These are phyloP conservation scores for Boechera divaricarpa DNA, from an alignment of 345 rosid genomes.

Conservation along the genomic window DNA sequence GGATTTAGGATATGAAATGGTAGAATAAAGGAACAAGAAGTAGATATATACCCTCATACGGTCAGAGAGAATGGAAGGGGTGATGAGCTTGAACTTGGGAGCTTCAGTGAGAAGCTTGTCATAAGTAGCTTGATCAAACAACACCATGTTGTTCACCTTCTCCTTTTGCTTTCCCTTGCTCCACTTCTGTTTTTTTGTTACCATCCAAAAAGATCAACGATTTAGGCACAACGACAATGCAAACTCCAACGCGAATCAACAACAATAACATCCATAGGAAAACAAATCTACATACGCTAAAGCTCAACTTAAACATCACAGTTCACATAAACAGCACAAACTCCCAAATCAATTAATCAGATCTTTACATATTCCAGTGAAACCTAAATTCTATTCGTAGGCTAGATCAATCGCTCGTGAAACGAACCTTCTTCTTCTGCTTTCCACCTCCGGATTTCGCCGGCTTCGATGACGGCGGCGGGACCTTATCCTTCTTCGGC, in stretches of 20 bases:
- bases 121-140: conserved; percentile 82
- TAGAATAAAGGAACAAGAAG: neutral
- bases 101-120: conserved; percentile 81
- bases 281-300: neutral
- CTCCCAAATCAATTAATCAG: neutral
- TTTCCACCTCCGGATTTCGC: conserved; percentile 79
- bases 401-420: neutral
- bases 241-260: neutral
- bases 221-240: neutral
- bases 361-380: neutral
- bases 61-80: conserved; percentile 86
- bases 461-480: conserved; percentile 77
- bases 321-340: neutral
- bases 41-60: conserved; percentile 63
- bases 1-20: neutral
- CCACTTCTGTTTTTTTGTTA: conserved; percentile 63
- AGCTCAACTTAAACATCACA: neutral
- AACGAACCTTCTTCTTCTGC: conserved; percentile 78
- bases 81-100: conserved; percentile 83
- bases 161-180: conserved; percentile 95
- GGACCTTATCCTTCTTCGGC: conserved; percentile 78
- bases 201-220: neutral
- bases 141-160: conserved; percentile 93
- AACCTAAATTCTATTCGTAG: neutral
- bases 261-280: neutral